Conservation (phyloP, 2,329 filamentous ascomycete species). For the Calonectria leucothoes region DNA sequence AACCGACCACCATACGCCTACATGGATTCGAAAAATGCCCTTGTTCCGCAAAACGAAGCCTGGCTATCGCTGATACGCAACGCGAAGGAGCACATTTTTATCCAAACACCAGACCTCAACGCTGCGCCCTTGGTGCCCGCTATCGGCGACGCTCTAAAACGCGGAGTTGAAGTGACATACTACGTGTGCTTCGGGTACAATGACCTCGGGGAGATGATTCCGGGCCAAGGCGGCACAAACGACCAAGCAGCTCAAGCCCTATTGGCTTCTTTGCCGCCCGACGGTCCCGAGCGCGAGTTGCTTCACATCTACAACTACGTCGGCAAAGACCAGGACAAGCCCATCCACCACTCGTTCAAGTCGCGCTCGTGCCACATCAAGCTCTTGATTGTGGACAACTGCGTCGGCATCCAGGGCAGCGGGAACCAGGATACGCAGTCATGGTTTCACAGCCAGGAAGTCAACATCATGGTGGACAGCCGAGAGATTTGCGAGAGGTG, state of each 20-base stretch:
- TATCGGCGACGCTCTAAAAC: constrained; percentile 71
- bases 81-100: constrained; percentile 74
- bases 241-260: constrained; percentile 75
- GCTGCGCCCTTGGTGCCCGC: constrained; percentile 74
- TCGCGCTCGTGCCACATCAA: constrained; percentile 81
- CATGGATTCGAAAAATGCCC: constrained; percentile 68
- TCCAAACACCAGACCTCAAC: constrained; percentile 83
- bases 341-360: constrained; percentile 75
- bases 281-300: constrained; percentile 46
- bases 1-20: constrained; percentile 75
- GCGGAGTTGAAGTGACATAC: constrained; percentile 75
- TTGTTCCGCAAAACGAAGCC: constrained; percentile 80
- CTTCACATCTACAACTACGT: constrained; percentile 78
- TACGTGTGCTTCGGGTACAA: constrained; percentile 86
- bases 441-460: constrained; percentile 83
- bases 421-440: constrained; percentile 86
- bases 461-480: constrained; percentile 81
- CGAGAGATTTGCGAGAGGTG: constrained; percentile 69
- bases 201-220: constrained; percentile 80
- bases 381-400: constrained; percentile 77
- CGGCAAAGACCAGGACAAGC: constrained; percentile 76
- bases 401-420: constrained; percentile 77
- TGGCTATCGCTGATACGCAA: constrained; percentile 78
- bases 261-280: constrained; percentile 62
- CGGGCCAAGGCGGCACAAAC: constrained; percentile 80